phyloP scores from a whole-genome alignment of 2,329 filamentous ascomycete genomes.

The Aspergillus felis region DNA sequence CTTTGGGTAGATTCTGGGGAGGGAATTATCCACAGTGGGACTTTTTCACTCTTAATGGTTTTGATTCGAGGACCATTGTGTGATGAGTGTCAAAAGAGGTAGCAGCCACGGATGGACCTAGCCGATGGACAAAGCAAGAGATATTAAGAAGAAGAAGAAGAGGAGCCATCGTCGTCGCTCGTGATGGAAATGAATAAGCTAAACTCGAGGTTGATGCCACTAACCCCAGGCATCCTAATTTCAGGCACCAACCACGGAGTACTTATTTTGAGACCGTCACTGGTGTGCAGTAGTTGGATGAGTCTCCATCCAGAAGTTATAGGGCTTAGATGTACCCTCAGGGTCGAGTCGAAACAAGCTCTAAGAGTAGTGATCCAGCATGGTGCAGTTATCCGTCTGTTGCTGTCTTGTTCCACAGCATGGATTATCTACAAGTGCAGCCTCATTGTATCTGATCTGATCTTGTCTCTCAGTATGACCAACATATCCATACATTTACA shows the following conservation, averaged over 20 bases:
- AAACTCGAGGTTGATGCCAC: background rate
- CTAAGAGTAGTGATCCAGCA: background rate
- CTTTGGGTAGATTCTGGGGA: background rate
- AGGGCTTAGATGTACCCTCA: background rate
- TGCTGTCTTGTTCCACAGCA: background rate
- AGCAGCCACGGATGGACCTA: background rate
- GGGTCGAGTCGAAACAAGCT: background rate
- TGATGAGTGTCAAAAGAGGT: background rate
- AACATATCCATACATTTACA: too few species aligned
- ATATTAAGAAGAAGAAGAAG: too few species aligned
- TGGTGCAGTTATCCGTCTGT: background rate
- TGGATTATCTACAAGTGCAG: background rate
- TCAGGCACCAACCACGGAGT: background rate
- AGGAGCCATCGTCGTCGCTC: background rate
- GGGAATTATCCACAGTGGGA: background rate
- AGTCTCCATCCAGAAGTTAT: background rate
- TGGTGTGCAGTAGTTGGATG: background rate
- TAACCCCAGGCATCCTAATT: background rate
- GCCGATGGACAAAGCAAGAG: too few species aligned
- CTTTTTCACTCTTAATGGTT: background rate
- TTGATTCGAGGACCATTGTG: background rate
- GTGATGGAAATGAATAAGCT: too few species aligned
- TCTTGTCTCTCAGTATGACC: too few species aligned
- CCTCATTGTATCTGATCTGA: too few species aligned
- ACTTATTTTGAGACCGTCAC: background rate